Conservation (phyloP, 2,329 filamentous ascomycete species). For the Penicillium thymicola region DNA sequence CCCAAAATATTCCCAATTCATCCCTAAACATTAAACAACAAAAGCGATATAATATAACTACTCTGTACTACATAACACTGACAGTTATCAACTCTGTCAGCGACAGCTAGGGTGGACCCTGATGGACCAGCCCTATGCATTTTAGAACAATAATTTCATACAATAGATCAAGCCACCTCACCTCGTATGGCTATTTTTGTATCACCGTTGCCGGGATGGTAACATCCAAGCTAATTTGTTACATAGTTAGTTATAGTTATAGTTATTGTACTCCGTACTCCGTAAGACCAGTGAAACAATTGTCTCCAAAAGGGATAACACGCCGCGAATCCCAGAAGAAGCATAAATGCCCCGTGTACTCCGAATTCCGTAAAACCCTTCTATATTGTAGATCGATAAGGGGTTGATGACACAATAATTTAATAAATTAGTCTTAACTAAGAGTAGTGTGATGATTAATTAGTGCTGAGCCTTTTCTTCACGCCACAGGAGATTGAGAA, state of each 20-base stretch:
- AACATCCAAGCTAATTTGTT: neutral
- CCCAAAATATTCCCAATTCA: neutral
- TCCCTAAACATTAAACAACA: neutral
- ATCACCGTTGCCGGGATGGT: neutral
- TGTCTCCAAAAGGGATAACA: neutral
- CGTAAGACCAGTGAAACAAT: neutral
- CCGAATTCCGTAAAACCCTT: neutral
- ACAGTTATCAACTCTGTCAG: neutral
- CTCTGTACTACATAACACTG: neutral
- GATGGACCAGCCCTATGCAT: constrained; percentile 9
- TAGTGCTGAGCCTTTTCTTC: neutral
- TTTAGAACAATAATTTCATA: constrained; percentile 3
- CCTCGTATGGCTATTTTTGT: constrained; percentile 2
- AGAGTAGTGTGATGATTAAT: neutral
- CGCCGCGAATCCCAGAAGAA: neutral
- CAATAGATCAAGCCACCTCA: constrained; percentile 12
- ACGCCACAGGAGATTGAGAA: neutral
- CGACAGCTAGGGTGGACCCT: constrained; percentile 3
- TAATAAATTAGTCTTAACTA: neutral
- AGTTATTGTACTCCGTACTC: too few species aligned
- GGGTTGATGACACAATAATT: neutral
- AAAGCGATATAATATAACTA: neutral
- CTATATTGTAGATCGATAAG: neutral
- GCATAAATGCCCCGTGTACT: neutral
- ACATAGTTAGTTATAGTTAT: neutral